phyloP scores from a whole-genome alignment of 176 grass and related monocot species.

The Phoenix dactylifera region DNA sequence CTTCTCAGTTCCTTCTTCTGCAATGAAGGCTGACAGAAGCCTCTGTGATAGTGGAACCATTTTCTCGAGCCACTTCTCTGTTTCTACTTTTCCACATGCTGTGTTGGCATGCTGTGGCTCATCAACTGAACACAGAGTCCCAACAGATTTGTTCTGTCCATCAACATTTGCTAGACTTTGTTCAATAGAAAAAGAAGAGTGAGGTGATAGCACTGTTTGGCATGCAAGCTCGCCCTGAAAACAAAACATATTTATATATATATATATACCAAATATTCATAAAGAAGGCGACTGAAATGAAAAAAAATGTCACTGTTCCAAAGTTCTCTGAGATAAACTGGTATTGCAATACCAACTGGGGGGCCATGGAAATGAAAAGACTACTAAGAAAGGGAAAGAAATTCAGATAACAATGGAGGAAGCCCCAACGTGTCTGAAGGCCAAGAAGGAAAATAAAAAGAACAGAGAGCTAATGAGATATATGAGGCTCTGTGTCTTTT shows the following conservation, averaged over 20 bases:
- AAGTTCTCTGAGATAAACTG: no score
- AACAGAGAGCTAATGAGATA: no score
- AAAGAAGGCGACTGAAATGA: no score
- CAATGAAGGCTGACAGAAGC: slow-evolving; percentile 73
- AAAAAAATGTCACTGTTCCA: no score
- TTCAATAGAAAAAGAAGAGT: slow-evolving; percentile 29
- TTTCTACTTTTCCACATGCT: slow-evolving; percentile 23
- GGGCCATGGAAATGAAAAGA: no score
- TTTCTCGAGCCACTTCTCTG: slow-evolving; percentile 42
- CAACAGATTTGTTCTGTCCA: slow-evolving; percentile 26
- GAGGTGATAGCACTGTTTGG: slow-evolving; percentile 30
- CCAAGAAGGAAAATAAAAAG: no score
- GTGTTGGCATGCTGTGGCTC: slow-evolving; percentile 1
- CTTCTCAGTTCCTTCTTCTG: slow-evolving; percentile 49
- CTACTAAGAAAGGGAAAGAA: no score
- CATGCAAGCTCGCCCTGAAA: slow-evolving; percentile 37
- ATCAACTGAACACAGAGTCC: slow-evolving; percentile 15
- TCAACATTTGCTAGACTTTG: slow-evolving; percentile 28
- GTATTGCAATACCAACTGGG: no score
- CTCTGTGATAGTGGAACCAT: slow-evolving; percentile 56
- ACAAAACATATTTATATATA: not conserved
- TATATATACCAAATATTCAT: no score
- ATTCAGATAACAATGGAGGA: no score
- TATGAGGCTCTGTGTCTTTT: no score
- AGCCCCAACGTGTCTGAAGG: no score